These are phyloP conservation scores for Teunomyces aglyptinius DNA, from an alignment of 805 yeast genomes.

Conservation along the genomic window DNA sequence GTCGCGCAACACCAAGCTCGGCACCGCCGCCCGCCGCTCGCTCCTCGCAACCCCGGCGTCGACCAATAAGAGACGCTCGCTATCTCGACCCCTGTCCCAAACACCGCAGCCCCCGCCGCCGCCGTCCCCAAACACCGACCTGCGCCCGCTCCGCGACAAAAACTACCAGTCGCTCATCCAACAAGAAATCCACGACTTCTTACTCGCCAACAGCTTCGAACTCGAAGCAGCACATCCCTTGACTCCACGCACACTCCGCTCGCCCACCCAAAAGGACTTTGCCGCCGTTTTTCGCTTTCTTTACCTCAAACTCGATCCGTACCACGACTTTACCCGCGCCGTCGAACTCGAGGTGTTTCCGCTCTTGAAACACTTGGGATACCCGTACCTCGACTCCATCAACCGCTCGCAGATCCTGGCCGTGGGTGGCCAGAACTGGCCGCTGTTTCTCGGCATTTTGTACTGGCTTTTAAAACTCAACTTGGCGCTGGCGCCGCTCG, in stretches of 20 bases:
- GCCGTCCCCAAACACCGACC: constrained; percentile 42
- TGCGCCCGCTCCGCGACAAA: constrained; percentile 75
- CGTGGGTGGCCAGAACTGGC: constrained; percentile 90
- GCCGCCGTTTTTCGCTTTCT: constrained; percentile 75
- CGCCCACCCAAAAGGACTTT: constrained; percentile 88
- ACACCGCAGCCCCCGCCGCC: constrained; percentile 14
- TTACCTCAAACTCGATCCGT: constrained; percentile 76
- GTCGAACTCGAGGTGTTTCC: constrained; percentile 75
- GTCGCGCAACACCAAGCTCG: constrained; percentile 2
- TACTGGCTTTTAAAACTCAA: constrained; percentile 74
- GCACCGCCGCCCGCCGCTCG: constrained; percentile 25
- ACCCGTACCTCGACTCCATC: constrained; percentile 78
- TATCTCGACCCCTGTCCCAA: constrained; percentile 16
- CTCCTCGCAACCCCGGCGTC: constrained; percentile 35
- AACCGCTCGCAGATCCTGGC: constrained; percentile 86
- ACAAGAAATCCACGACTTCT: constrained; percentile 64
- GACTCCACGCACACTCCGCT: constrained; percentile 58
- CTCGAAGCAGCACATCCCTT: constrained; percentile 70
- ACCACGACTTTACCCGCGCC: constrained; percentile 62
- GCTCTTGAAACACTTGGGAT: constrained; percentile 60
- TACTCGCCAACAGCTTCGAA: constrained; percentile 65
- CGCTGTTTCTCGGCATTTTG: constrained; percentile 73
- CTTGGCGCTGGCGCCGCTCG: constrained; percentile 27
- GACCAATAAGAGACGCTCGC: constrained; percentile 21
- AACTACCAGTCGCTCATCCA: constrained; percentile 64